Evolutionary conservation across 2,329 filamentous ascomycete species (phyloP), one percentile per base, ranked within the genome.

Genomic region (Diaporthe helianthi): DNA sequence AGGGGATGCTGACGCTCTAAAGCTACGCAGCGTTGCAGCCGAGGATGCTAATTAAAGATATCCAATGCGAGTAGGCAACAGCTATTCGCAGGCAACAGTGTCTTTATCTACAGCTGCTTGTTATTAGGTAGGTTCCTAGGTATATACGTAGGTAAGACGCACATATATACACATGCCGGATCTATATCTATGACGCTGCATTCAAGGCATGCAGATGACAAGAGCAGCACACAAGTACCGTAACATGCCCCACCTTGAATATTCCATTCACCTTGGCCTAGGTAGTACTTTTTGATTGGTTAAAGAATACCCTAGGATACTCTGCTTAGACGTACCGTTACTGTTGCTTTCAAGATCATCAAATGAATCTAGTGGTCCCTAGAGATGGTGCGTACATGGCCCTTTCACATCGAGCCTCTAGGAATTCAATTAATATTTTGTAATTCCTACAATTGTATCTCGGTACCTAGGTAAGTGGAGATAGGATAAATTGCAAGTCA

Each of bases 41-140:
- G 58, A 19, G 44, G 44, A 10, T 63, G 15, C 58, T 63, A 63
- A 63, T 36, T 49, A 49, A 49, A 36, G 58, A 24, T 15, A 17
- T 29, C 26, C 29, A 24, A 36, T 19, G 44, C 44, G 44, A 63
- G 44, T 63, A 46, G 58, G 13, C 58, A 63, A 47, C 44, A 15
- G 26, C 29, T 49, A n/a, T 33, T 36, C 9, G 58, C 29, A 63
- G 44, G 58, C 29, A 63, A 49, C 41, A 47, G 41, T 63, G 41
- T 63, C n/a, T n/a, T n/a, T 63, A 63, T 63, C 44, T 46, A n/a
- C 44, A 24, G 5, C 55, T n/a, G n/a, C n/a, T n/a, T n/a, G n/a
- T n/a, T n/a, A n/a, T n/a, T n/a, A n/a, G n/a, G n/a, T n/a, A n/a
- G n/a, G n/a, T n/a, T n/a, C n/a, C n/a, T n/a, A n/a, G n/a, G n/a